Base-by-base conservation (phyloP, 805 yeast genomes). In the Tetrapisispora arboricola region DNA sequence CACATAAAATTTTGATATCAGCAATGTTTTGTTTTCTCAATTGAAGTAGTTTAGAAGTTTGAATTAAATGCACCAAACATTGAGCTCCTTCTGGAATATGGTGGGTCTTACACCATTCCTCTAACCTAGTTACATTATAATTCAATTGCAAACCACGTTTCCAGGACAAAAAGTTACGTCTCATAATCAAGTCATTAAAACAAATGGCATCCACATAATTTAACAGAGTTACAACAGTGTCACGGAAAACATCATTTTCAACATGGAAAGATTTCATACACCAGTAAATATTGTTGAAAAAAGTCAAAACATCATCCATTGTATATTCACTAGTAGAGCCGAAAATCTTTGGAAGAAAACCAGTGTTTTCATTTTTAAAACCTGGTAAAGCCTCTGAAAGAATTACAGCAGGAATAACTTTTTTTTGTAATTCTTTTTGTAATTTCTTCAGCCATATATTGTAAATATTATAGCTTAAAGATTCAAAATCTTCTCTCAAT, bases 61-160 rank as follows among this genome's bases (percentile, higher is more conserved):
- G 97, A 50, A 87, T 72, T 57, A 92, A 70, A 58, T 88, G 96
- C 47, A 80, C 80, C 58, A 92, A 72, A 56, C 86, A 79, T 29
- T 79, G 76, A 4, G 90, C 75, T 2, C 94, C 95, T 58, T 88
- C 95, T 38, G 83, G 82, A 47, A 92, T 76, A 39, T 83, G 88
- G 61, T 90, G 96, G 7, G 86, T 78, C 67, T 86, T 90, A 65
- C 97, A 90, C 98, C 98, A 92, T 66, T 92, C 99, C 63, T 87
- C 96, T 54, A 92, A 73, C 55, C 97, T 76, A 3, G 98, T 92
- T 41, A 88, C 94, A 62, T 92, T 92, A 67, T 92, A 92, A 61
- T 87, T 92, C 65, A 92, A 78, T 65, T 92, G 98, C 51, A 92
- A 73, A 36, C 97, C 97, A 59, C 98, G 81, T 68, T 90, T 92